Conservation (phyloP, 352 stramenopile species). For the Phytopythium mirpurense region DNA sequence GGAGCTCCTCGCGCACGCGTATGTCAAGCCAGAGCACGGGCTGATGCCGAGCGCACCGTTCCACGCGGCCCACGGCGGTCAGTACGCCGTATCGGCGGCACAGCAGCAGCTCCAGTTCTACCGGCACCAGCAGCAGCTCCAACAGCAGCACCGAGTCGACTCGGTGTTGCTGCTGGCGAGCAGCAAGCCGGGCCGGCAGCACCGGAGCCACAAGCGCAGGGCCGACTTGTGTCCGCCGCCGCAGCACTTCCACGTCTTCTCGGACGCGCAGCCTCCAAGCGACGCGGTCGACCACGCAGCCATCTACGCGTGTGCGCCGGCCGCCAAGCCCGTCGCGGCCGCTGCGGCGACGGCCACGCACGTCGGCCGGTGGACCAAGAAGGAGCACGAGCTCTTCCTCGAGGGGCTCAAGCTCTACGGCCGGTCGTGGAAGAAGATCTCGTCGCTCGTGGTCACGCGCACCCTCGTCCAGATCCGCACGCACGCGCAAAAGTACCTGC, state of each 20-base stretch:
- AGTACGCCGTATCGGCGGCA: not conserved
- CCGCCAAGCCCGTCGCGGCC: not conserved
- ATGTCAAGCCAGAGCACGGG: not conserved
- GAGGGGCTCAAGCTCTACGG: slow-evolving; percentile 82
- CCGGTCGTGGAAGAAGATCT: slow-evolving; percentile 91
- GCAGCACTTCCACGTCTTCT: not conserved
- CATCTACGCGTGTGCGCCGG: not conserved
- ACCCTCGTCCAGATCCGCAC: slow-evolving; percentile 95
- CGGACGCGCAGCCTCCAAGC: not conserved
- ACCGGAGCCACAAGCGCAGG: slow-evolving; percentile 12
- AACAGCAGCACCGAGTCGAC: not conserved
- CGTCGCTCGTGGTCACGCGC: slow-evolving; percentile 67
- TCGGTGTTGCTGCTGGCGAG: not conserved
- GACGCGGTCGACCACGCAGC: not conserved
- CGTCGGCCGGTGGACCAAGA: slow-evolving; percentile 86
- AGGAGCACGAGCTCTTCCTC: slow-evolving; percentile 86
- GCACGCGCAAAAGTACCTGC: slow-evolving; percentile 96
- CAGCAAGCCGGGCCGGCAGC: not conserved
- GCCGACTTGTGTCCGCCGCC: not conserved
- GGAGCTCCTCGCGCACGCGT: not conserved
- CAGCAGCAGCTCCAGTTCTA: not conserved
- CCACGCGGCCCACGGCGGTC: not conserved
- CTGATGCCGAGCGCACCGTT: not conserved
- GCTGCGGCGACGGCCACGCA: slow-evolving; percentile 16
- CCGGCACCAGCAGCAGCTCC: not conserved